Base-by-base conservation (phyloP, 1,284 basidiomycete genomes). In the Pseudozyma thailandica region DNA sequence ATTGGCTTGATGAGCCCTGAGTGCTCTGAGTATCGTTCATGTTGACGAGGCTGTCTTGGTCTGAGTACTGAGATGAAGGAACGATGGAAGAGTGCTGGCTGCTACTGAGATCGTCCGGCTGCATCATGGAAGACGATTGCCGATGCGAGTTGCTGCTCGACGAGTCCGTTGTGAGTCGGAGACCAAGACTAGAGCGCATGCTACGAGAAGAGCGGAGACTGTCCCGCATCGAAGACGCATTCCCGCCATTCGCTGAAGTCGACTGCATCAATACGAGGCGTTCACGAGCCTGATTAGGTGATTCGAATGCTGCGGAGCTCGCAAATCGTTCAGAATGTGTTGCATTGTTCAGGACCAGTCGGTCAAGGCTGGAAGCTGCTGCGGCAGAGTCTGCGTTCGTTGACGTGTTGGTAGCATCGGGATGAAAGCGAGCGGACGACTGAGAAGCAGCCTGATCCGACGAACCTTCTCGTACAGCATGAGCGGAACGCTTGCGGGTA, bases 401-500 rank as follows among this genome's bases (percentile, higher is more conserved):
- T 30, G 37, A 39, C 20, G 20, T 16, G 8, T 12, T 9, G 33
- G 6, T 5, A 1, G 35, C 33, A 10, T 43, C 33, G 8, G 30
- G n/a, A n/a, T 44, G 50, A 0, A 33, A 44, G 30, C 51, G 48
- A 23, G 50, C 46, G n/a, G 51, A 28, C 8, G 27, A 15, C 9
- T 38, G 47, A 4, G 47, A 26, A 18, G 26, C 21, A n/a, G 61
- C 12, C 16, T 50, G 51, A 12, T 59, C 62, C 15, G 31, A 38
- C 18, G 56, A 51, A 8, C 31, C 50, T n/a, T 59, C 48, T 15
- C 48, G 43, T 30, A 48, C 52, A 16, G 46, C 28, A 21, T 55
- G 62, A 13, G 62, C 62, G 18, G 62, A 47, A 13, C 62, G 56
- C n/a, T 65, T 65, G 48, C 62, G 56, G 15, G 56, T 59, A 16